Evolutionary conservation across 768 basidiomycete species (phyloP).

Genomic region (Tricholoma hemisulphureum): DNA sequence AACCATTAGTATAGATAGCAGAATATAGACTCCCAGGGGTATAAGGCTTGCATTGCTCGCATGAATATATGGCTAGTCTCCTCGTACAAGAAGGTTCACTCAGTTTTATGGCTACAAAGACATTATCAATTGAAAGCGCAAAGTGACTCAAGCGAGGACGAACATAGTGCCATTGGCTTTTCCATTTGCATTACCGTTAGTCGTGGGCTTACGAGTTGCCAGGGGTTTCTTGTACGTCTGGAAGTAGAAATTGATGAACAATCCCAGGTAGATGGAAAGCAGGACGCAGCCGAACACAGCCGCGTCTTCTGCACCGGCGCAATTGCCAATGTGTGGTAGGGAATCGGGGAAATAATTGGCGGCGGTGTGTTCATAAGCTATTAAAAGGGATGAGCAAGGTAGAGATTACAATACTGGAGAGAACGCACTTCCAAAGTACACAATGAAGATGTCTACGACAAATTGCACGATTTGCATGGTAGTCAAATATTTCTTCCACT

Average conservation of each 20-base stretch:
- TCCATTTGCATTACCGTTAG: slow-evolving; percentile 44
- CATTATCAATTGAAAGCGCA: slow-evolving; percentile 7
- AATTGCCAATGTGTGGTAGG: slow-evolving; percentile 76
- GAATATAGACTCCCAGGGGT: slow-evolving; percentile 35
- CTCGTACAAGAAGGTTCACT: slow-evolving; percentile 21
- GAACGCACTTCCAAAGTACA: slow-evolving; percentile 92
- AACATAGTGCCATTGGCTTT: slow-evolving; percentile 40
- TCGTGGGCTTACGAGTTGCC: slow-evolving; percentile 30
- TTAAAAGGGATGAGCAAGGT: neutral
- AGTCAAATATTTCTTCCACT: slow-evolving; percentile 99
- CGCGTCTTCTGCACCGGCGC: slow-evolving; percentile 85
- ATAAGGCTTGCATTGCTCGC: slow-evolving; percentile 33
- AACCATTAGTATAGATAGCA: slow-evolving; percentile 35
- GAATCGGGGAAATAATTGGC: slow-evolving; percentile 53
- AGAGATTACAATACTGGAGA: slow-evolving; percentile 2
- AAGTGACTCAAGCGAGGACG: slow-evolving; percentile 10
- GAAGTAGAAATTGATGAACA: slow-evolving; percentile 96
- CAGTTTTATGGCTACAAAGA: slow-evolving; percentile 29
- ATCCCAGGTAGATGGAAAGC: slow-evolving; percentile 84
- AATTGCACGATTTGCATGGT: slow-evolving; percentile 97
- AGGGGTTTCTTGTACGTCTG: slow-evolving; percentile 75
- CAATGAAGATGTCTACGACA: slow-evolving; percentile 83
- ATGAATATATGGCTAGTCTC: slow-evolving; percentile 24
- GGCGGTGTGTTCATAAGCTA: slow-evolving; percentile 82
- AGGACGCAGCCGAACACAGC: slow-evolving; percentile 88